Conservation (phyloP, 2,329 filamentous ascomycete genomes). For the Aspergillus costaricaensis region DNA sequence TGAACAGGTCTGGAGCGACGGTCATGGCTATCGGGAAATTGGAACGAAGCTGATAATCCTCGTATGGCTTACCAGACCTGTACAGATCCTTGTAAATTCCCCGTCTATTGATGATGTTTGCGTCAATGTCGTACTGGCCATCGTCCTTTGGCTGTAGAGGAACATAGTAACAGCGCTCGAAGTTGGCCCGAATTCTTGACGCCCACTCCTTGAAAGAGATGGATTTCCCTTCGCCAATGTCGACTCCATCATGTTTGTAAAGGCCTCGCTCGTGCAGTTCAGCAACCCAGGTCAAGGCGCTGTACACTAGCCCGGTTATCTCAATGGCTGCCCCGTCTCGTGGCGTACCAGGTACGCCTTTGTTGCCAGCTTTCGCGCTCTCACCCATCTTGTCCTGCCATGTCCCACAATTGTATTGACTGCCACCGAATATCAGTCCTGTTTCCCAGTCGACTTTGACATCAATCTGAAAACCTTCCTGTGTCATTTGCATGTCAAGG, state of each 20-base stretch:
- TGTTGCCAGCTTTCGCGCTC: slow-evolving; percentile 83
- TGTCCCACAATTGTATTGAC: slow-evolving; percentile 91
- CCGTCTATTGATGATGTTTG: slow-evolving; percentile 77
- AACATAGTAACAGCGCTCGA: slow-evolving; percentile 90
- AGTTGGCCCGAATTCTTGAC: slow-evolving; percentile 74
- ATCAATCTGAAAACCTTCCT: slow-evolving; percentile 88
- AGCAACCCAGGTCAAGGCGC: slow-evolving; percentile 78
- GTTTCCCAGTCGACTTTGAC: slow-evolving; percentile 89
- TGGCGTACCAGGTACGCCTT: slow-evolving; percentile 93
- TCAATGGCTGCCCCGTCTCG: slow-evolving; percentile 94
- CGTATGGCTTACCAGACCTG: slow-evolving; percentile 89
- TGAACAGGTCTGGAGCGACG: slow-evolving; percentile 86
- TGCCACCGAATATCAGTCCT: slow-evolving; percentile 91
- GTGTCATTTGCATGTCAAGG: slow-evolving; percentile 90
- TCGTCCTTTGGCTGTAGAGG: slow-evolving; percentile 72
- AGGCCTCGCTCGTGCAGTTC: slow-evolving; percentile 66
- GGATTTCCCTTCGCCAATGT: slow-evolving; percentile 59
- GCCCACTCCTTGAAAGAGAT: slow-evolving; percentile 82
- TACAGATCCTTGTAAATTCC: slow-evolving; percentile 99
- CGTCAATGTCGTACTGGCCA: slow-evolving; percentile 74
- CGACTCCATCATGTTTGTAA: slow-evolving; percentile 74
- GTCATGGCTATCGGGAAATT: slow-evolving; percentile 97
- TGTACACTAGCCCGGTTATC: slow-evolving; percentile 92
- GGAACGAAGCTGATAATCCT: slow-evolving; percentile 92
- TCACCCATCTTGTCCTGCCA: slow-evolving; percentile 99